These are phyloP conservation scores for Russula sp. DNA, from an alignment of 768 basidiomycete species.

Conservation along the genomic window DNA sequence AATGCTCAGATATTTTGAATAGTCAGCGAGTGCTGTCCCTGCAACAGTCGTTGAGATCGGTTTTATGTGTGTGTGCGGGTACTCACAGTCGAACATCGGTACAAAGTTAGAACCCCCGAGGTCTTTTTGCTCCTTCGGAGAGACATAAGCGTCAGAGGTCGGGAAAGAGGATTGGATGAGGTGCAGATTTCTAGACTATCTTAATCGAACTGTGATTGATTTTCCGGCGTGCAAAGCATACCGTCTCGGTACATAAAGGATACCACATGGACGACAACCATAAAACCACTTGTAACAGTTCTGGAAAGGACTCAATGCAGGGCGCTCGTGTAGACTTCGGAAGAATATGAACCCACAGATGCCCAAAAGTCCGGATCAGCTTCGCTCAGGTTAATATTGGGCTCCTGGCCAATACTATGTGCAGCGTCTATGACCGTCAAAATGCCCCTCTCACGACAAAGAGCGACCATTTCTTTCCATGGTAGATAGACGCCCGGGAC, in stretches of 20 bases:
- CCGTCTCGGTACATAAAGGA: conserved; percentile 72
- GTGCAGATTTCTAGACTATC: conserved; percentile 55
- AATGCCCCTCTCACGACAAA: conserved; percentile 62
- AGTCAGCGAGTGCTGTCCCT: conserved; percentile 69
- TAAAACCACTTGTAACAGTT: conserved; percentile 88
- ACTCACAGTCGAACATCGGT: conserved; percentile 52
- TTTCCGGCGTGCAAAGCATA: conserved; percentile 32
- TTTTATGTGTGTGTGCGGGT: conserved; percentile 22
- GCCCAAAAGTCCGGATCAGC: conserved; percentile 73
- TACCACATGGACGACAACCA: conserved; percentile 61
- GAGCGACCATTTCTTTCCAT: conserved; percentile 64
- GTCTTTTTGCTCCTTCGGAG: conserved; percentile 42
- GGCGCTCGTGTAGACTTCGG: neutral
- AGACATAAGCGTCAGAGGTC: conserved; percentile 51
- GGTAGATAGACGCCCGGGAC: conserved; percentile 62
- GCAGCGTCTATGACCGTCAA: conserved; percentile 77
- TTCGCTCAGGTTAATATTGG: conserved; percentile 54
- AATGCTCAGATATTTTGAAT: conserved; percentile 52
- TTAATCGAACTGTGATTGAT: neutral
- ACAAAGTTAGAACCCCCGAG: conserved; percentile 42
- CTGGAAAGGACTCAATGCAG: conserved; percentile 36
- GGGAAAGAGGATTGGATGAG: conserved; percentile 59
- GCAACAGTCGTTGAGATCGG: neutral
- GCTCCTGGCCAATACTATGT: conserved; percentile 72
- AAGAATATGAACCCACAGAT: conserved; percentile 46